Conservation (phyloP, 2,329 filamentous ascomycete genomes). For the Sarocladiaceae sp. region DNA sequence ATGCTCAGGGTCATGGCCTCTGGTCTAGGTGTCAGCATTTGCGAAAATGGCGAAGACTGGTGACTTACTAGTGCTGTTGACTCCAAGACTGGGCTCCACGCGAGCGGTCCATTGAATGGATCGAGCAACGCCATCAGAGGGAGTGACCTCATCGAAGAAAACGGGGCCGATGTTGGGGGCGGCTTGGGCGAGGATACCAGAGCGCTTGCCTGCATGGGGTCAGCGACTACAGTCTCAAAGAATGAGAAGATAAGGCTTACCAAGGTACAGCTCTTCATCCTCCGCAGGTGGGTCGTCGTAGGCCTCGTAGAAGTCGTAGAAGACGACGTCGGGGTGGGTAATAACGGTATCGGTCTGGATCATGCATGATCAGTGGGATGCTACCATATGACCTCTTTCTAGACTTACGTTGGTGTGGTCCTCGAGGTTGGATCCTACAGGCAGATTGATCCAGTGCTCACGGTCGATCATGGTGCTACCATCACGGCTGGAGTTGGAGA, state of each 20-base stretch:
- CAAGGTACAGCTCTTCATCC: constrained; percentile 39
- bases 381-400: background rate
- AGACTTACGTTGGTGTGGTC: constrained; percentile 43
- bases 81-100: constrained; percentile 50
- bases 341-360: constrained; percentile 39
- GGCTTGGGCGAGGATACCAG: constrained; percentile 56
- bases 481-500: constrained; percentile 39
- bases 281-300: constrained; percentile 40
- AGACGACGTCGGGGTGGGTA: constrained; percentile 37
- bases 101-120: constrained; percentile 62
- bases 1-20: constrained; percentile 47
- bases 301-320: constrained; percentile 62
- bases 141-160: constrained; percentile 45
- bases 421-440: constrained; percentile 53
- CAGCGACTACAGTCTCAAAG: constrained; percentile 9
- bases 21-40: constrained; percentile 16
- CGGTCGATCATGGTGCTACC: constrained; percentile 44
- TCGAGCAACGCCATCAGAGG: constrained; percentile 52
- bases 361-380: constrained; percentile 14
- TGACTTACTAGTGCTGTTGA: constrained; percentile 23
- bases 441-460: constrained; percentile 49
- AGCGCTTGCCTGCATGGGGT: constrained; percentile 32
- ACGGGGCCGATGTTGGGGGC: constrained; percentile 61
- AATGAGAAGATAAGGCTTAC: constrained; percentile 17
- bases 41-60: background rate